Evolutionary conservation across 768 basidiomycete genomes (phyloP), one percentile per base, ranked within the genome.

Genomic region (Suillus variegatus): DNA sequence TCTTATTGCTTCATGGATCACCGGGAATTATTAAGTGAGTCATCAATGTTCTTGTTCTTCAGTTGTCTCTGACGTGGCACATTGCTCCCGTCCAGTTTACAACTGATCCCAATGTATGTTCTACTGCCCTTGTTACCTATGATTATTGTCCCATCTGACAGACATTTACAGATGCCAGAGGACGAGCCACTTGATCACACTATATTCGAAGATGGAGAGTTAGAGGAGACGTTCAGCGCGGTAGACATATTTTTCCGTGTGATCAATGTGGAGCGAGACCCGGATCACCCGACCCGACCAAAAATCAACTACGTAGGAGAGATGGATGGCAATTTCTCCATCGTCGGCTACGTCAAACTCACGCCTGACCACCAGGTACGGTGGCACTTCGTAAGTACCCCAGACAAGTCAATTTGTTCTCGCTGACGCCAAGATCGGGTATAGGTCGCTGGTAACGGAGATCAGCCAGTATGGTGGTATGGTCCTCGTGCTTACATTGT

Each of bases 1-100:
- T 82, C 84, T n/a, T 91, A 90, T 70, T 86, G 84, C 61, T 92
- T 89, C 70, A 82, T 84, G 61, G 89, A 92, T 72, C 89, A 92
- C 70, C 76, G 87, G 6, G 87, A 88, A 56, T 80, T 92, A 44
- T 69, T 89, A 49, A 76, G 89, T 91, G 70, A 73, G 88, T 78
- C 4, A 32, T 63, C 25, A 9, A 40, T 28, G 10, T 32, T 44
- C 36, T 64, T 52, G 12, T 41, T 55, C 25, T 22, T 51, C 16
- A 13, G 28, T 32, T 58, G 20, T 58, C 25, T 44, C 65, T 66
- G 35, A 57, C n/a, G 18, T 49, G 22, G 13, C 63, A 56, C 12
- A 14, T 41, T 65, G 65, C 32, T 65, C 12, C n/a, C 62, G 35
- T 63, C 43, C 60, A 88, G 86, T 77, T 47, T 88, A 83, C 66